These are phyloP conservation scores for Cyberlindnera veronae DNA, from an alignment of 805 yeast genomes.

Conservation along the genomic window DNA sequence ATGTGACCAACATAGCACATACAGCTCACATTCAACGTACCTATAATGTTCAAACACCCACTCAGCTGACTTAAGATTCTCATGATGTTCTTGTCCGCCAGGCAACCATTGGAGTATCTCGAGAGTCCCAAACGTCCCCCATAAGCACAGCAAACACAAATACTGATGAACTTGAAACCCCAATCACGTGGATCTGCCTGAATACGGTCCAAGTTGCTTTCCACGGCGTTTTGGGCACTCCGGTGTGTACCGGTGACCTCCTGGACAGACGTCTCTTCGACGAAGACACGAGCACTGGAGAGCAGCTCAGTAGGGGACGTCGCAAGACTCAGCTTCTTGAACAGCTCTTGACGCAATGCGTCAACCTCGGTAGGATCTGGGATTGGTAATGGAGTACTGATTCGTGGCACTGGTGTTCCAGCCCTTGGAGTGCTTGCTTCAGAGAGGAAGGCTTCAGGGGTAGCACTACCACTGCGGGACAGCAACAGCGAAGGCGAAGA, in stretches of 20 bases:
- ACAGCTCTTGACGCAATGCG: too few relatives aligned
- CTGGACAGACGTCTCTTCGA: too few relatives aligned
- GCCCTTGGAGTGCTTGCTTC: too few relatives aligned
- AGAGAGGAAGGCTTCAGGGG: too few relatives aligned
- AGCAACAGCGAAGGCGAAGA: too few relatives aligned
- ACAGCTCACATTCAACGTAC: neutral
- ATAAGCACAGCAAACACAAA: conserved; percentile 15
- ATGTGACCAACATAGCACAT: conserved; percentile 12
- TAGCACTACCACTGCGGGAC: too few relatives aligned
- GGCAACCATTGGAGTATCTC: neutral
- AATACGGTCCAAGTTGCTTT: neutral
- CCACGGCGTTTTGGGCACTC: neutral
- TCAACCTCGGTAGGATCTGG: too few relatives aligned
- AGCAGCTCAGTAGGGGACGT: too few relatives aligned
- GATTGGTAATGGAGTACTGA: too few relatives aligned
- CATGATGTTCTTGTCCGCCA: neutral
- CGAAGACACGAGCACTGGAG: too few relatives aligned
- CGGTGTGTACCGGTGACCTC: neutral
- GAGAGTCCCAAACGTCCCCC: conserved; percentile 11
- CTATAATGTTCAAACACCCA: neutral
- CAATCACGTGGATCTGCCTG: conserved; percentile 2
- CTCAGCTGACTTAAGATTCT: neutral
- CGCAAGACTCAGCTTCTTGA: too few relatives aligned
- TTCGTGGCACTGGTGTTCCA: too few relatives aligned
- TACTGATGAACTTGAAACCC: conserved; percentile 12